Percentiles rank a stretch among this genome's conserved stretches.
Conservation (phyloP, 306 rosid species). For the Trichosanthes cucumerina region DNA sequence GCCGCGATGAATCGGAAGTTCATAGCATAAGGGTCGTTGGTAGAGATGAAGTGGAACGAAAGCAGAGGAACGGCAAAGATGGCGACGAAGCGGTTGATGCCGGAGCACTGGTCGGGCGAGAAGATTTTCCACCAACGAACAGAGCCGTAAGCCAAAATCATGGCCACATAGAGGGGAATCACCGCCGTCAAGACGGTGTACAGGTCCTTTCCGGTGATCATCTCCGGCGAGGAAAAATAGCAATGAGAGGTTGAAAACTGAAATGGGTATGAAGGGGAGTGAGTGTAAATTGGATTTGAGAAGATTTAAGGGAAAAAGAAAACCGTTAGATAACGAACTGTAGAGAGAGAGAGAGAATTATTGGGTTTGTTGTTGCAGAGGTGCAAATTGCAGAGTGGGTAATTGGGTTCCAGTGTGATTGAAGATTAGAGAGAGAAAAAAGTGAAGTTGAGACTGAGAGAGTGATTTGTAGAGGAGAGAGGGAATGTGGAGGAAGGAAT, state of each 20-base stretch:
- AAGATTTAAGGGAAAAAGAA: neutral
- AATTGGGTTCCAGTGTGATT: neutral
- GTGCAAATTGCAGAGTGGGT: neutral
- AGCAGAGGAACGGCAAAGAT: conserved; percentile 13
- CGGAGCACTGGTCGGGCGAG: conserved; percentile 18
- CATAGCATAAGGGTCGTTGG: conserved; percentile 14
- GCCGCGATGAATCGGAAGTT: conserved; percentile 13
- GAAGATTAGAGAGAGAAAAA: neutral
- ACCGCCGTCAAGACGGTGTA: conserved; percentile 16
- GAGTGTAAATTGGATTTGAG: neutral
- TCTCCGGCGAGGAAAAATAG: conserved; percentile 3
- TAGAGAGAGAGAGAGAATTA: conserved; percentile 2
- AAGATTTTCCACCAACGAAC: conserved; percentile 21
- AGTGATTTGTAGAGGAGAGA: neutral
- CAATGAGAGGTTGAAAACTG: neutral
- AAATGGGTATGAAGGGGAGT: neutral
- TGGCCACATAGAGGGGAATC: conserved; percentile 16
- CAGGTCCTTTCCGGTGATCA: conserved; percentile 6
- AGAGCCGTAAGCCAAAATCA: conserved; percentile 18
- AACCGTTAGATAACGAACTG: conserved; percentile 3
- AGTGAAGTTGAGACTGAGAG: neutral
- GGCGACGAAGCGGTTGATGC: conserved; percentile 17
- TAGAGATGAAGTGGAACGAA: conserved; percentile 18
- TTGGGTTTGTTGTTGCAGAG: neutral
- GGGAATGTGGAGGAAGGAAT: neutral